Evolutionary conservation across 2,329 filamentous ascomycete species (phyloP).

Genomic region (Talaromyces sp.): DNA sequence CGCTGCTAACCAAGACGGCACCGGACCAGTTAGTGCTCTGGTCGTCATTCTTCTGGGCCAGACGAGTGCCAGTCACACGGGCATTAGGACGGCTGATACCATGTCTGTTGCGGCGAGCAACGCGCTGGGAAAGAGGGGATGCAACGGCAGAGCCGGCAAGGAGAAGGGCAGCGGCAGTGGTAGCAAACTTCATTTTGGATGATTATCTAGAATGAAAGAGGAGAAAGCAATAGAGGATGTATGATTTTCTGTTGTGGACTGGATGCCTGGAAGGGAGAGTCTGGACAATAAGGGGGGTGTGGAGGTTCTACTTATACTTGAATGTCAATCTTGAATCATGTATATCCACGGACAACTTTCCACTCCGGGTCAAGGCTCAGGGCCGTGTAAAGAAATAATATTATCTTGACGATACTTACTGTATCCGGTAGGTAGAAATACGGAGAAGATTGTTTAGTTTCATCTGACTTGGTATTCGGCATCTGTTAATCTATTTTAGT

Average conservation of each 20-base stretch:
- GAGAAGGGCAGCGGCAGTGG: slow-evolving; percentile 33
- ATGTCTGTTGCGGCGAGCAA: slow-evolving; percentile 27
- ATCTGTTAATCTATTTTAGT: neutral
- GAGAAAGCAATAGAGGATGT: neutral
- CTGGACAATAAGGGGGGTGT: neutral
- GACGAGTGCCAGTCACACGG: slow-evolving; percentile 23
- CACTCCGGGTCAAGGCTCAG: neutral
- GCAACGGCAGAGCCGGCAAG: slow-evolving; percentile 45
- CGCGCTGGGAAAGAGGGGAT: slow-evolving; percentile 43
- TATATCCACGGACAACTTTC: neutral
- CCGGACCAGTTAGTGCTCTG: slow-evolving; percentile 60
- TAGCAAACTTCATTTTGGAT: slow-evolving; percentile 51
- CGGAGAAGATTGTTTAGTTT: neutral
- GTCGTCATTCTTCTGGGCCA: slow-evolving; percentile 34
- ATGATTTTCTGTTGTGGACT: neutral
- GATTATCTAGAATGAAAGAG: slow-evolving; percentile 8
- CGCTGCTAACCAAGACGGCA: slow-evolving; percentile 50
- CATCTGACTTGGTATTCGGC: neutral
- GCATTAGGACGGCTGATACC: slow-evolving; percentile 33
- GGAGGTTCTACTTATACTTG: slow-evolving; percentile 7
- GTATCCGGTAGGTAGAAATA: neutral
- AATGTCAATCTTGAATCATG: neutral
- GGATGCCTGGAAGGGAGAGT: neutral
- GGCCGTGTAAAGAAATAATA: neutral
- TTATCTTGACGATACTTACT: slow-evolving; percentile 9